Evolutionary conservation across 1,284 basidiomycete species (phyloP), one percentile per base, ranked within the genome.

Genomic region (Phellopilus nigrolimitatus): DNA sequence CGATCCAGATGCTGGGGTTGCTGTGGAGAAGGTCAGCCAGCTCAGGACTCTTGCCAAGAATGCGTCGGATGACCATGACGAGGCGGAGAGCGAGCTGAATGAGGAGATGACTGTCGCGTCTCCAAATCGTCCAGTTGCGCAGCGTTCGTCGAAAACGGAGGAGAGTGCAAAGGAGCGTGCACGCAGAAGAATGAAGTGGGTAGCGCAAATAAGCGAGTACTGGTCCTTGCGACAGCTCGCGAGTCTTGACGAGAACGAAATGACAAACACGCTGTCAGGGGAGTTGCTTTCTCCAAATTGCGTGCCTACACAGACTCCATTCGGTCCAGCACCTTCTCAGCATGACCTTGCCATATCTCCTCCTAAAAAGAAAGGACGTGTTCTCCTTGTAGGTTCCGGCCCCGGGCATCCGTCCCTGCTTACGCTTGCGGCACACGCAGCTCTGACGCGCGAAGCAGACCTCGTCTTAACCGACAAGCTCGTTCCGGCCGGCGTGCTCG

Each of bases 401-500:
- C 93, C 95, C 0, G 95, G 95, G 3, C 93, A 97, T 60, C 93
- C 95, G 0, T 88, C 88, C 1, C 78, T 98, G 9, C 81, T 98
- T 40, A 98, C 95, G 1, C 71, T 91, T 6, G 88, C 94, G 0
- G 92, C 94, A 0, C 88, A 90, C 59, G 76, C 77, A 15, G 83
- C 89, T 0, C 78, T 99, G 41, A 91, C 53, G 9, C 88, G 2
- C 76, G 78, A 56, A 76, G 82, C 93, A 1, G 82, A 95, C 57
- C 72, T 97, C 31, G 88, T 98, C 19, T 79, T 98, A 4, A 91
- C 92, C 7, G 95, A 98, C 73, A 99, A 99, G 65, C 86, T 99
- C n/a, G 95, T 98, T 0, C 95, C 95, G 0, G 78, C 87, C 5
- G 83, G 86, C 10, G 89, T 98, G 13, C 82, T 99, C 24, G 81